These are phyloP conservation scores for Hansfordia pulvinata DNA, from an alignment of 2,329 filamentous ascomycete species.

Conservation along the genomic window DNA sequence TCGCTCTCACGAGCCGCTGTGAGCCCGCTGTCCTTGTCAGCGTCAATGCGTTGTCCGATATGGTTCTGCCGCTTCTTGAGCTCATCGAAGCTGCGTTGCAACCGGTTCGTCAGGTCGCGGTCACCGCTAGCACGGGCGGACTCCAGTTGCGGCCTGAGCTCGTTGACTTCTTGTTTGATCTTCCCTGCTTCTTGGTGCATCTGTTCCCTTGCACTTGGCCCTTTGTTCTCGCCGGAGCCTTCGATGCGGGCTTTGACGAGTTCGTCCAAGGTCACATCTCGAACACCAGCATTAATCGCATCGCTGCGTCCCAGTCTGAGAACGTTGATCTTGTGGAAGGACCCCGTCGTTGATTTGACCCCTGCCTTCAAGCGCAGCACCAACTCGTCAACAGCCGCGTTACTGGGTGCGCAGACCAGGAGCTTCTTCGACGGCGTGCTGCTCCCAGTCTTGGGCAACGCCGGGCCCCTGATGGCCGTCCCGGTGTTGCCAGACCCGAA, in stretches of 20 bases:
- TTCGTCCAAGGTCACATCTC: slow-evolving; percentile 87
- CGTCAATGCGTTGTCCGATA: slow-evolving; percentile 75
- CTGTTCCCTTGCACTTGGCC: slow-evolving; percentile 40
- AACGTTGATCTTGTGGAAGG: slow-evolving; percentile 66
- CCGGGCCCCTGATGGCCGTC: slow-evolving; percentile 28
- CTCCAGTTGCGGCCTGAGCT: slow-evolving; percentile 59
- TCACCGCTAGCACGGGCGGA: slow-evolving; percentile 45
- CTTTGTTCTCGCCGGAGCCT: slow-evolving; percentile 41
- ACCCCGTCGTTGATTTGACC: slow-evolving; percentile 63
- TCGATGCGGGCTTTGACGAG: slow-evolving; percentile 66
- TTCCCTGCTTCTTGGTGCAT: slow-evolving; percentile 51
- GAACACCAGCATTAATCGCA: slow-evolving; percentile 78
- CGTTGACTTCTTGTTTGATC: slow-evolving; percentile 62
- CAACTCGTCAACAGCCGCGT: slow-evolving; percentile 91
- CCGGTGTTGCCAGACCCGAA: slow-evolving; percentile 28
- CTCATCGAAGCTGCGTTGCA: slow-evolving; percentile 66
- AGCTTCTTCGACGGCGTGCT: slow-evolving; percentile 58
- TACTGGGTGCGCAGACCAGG: slow-evolving; percentile 94
- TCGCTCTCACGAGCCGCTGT: slow-evolving; percentile 73
- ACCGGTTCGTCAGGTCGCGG: slow-evolving; percentile 29
- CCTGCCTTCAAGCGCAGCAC: slow-evolving; percentile 86
- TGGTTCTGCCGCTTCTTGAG: slow-evolving; percentile 63
- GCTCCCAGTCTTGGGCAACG: slow-evolving; percentile 17
- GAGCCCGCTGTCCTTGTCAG: slow-evolving; percentile 74
- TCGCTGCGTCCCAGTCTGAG: slow-evolving; percentile 84